Conservation (phyloP, 2,329 filamentous ascomycete genomes). For the Epichloe bromicola region DNA sequence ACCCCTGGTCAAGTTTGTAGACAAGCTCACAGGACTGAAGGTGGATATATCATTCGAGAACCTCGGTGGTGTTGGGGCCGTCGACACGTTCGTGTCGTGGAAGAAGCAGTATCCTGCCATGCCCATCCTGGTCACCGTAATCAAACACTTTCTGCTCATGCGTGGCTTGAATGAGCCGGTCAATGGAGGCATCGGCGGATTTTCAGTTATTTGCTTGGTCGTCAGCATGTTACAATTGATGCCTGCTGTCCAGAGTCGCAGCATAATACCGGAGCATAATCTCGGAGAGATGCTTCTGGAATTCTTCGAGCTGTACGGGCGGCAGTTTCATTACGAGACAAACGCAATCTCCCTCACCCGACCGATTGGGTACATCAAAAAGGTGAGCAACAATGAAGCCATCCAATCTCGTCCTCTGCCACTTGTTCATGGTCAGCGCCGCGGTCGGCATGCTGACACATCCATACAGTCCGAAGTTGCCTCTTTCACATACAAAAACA, state of each 20-base stretch:
- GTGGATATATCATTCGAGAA: conserved; percentile 97
- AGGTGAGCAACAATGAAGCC: conserved; percentile 39
- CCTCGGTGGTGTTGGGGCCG: conserved; percentile 63
- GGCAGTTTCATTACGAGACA: conserved; percentile 56
- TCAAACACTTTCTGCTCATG: conserved; percentile 91
- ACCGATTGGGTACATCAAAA: conserved; percentile 56
- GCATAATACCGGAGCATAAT: conserved; percentile 48
- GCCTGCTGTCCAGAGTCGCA: conserved; percentile 53
- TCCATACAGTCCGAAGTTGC: conserved; percentile 27
- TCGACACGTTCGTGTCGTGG: conserved; percentile 72
- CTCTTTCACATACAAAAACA: conserved; percentile 42
- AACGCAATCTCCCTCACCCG: conserved; percentile 66
- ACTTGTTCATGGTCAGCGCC: not conserved
- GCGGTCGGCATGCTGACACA: not conserved
- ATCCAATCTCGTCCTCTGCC: not conserved
- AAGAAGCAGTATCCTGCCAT: conserved; percentile 68
- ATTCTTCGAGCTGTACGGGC: conserved; percentile 84
- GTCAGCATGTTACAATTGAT: conserved; percentile 77
- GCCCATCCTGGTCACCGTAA: conserved; percentile 70
- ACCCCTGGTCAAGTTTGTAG: conserved; percentile 81
- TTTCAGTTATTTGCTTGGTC: conserved; percentile 86
- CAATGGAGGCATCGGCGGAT: conserved; percentile 83
- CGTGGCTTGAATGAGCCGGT: conserved; percentile 83
- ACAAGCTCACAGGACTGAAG: conserved; percentile 62
- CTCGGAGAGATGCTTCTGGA: conserved; percentile 72